Evolutionary conservation across 1,284 basidiomycete genomes (phyloP).

Genomic region (Sanghuangporus baumii): DNA sequence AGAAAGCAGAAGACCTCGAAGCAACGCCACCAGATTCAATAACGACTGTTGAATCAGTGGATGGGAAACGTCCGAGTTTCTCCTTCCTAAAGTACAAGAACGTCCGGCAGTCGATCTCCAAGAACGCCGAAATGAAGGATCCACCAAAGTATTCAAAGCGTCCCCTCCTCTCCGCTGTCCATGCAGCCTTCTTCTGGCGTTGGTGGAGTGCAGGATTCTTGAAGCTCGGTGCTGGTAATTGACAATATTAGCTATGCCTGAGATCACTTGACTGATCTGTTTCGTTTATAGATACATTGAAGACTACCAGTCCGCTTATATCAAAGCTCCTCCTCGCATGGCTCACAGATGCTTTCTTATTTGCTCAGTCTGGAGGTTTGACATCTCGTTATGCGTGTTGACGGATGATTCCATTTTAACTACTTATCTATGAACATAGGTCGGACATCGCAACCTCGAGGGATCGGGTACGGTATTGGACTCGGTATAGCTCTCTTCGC

Average conservation of each 20-base stretch:
- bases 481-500: constrained; percentile 55
- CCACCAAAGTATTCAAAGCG: constrained; percentile 38
- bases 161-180: constrained; percentile 55
- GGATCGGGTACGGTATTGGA: constrained; percentile 57
- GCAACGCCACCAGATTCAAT: neutral
- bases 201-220: constrained; percentile 53
- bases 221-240: constrained; percentile 47
- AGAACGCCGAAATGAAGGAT: neutral
- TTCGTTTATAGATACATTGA: constrained; percentile 42
- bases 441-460: constrained; percentile 32
- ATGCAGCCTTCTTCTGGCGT: constrained; percentile 46
- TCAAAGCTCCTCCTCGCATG: constrained; percentile 60
- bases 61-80: neutral
- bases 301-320: constrained; percentile 56
- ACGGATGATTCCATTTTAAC: neutral
- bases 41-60: neutral
- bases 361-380: constrained; percentile 3
- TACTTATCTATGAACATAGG: constrained; percentile 14
- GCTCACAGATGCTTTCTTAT: constrained; percentile 45
- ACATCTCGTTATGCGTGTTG: neutral
- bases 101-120: neutral
- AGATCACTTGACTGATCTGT: neutral
- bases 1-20: neutral
- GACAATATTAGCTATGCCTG: neutral
- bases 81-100: neutral